Evolutionary conservation across 2,329 filamentous ascomycete species (phyloP).

Genomic region (Tolypocladium sp.): DNA sequence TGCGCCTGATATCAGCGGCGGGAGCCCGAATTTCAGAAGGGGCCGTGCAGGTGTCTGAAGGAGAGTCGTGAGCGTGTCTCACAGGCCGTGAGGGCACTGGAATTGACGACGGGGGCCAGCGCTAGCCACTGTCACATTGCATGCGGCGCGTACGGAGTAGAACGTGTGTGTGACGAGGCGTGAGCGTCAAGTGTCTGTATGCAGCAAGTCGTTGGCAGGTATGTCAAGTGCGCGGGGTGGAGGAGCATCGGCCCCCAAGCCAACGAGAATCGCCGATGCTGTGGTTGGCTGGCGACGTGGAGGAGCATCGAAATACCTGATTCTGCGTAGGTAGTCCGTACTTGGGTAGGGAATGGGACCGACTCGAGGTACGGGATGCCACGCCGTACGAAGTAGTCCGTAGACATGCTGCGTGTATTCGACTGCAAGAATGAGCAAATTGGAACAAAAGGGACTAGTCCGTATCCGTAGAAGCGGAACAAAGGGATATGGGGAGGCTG

Average conservation of each 20-base stretch:
- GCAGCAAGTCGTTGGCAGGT: background rate
- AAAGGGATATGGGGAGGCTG: background rate
- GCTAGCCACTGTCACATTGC: background rate
- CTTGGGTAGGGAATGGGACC: background rate
- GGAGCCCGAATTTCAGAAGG: background rate
- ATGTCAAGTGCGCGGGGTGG: background rate
- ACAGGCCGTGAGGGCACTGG: background rate
- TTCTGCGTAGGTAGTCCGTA: too few species aligned
- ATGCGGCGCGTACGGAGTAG: background rate
- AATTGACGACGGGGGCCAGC: background rate
- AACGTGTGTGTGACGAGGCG: background rate
- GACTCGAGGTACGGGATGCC: background rate
- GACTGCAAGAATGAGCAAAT: too few species aligned
- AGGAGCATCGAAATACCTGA: background rate
- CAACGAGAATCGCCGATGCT: background rate
- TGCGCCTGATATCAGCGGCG: background rate
- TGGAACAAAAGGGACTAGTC: background rate
- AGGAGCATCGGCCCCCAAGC: background rate
- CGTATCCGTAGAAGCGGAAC: background rate
- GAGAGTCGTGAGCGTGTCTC: background rate
- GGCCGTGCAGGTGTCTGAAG: background rate
- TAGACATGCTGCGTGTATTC: background rate
- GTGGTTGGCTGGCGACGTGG: background rate
- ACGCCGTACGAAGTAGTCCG: too few species aligned
- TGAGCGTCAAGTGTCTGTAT: background rate